Evolutionary conservation across 2,329 filamentous ascomycete species (phyloP).

Genomic region (Aspergillus fumigatiaffinis): DNA sequence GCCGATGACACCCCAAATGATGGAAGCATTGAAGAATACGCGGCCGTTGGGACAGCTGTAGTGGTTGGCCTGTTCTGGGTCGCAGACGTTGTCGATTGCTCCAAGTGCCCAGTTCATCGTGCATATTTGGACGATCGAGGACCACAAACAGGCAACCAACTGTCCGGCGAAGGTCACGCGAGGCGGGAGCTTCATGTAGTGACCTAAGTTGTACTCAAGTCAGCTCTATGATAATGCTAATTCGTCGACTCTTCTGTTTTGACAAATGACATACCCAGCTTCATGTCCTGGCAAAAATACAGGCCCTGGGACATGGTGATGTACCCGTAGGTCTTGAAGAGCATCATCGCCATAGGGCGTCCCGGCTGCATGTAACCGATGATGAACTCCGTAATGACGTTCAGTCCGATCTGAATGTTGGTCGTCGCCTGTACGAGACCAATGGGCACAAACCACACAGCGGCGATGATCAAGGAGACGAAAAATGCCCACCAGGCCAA

Average conservation of each 20-base stretch:
- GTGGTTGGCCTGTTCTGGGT: conserved; percentile 54
- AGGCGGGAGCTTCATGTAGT: conserved; percentile 61
- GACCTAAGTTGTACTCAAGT: conserved; percentile 27
- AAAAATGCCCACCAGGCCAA: conserved; percentile 70
- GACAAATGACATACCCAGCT: conserved; percentile 45
- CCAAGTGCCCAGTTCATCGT: conserved; percentile 44
- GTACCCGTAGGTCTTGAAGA: conserved; percentile 73
- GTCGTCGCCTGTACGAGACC: conserved; percentile 65
- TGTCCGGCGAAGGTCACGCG: conserved; percentile 51
- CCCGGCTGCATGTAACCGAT: conserved; percentile 71
- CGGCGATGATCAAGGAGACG: conserved; percentile 61
- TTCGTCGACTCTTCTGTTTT: not conserved
- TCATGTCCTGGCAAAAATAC: conserved; percentile 63
- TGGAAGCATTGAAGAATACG: conserved; percentile 65
- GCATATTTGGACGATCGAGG: conserved; percentile 47
- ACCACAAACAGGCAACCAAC: conserved; percentile 49
- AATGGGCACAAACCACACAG: conserved; percentile 58
- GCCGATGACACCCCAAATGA: conserved; percentile 71
- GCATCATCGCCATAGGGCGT: conserved; percentile 68
- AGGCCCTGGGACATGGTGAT: conserved; percentile 64
- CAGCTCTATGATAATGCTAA: conserved; percentile 17
- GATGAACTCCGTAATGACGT: conserved; percentile 70
- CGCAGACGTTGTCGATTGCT: conserved; percentile 63
- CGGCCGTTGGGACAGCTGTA: conserved; percentile 56
- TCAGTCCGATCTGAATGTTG: conserved; percentile 64